Evolutionary conservation across 2,329 filamentous ascomycete species (phyloP).

Genomic region (Daldinia eschscholtzii): DNA sequence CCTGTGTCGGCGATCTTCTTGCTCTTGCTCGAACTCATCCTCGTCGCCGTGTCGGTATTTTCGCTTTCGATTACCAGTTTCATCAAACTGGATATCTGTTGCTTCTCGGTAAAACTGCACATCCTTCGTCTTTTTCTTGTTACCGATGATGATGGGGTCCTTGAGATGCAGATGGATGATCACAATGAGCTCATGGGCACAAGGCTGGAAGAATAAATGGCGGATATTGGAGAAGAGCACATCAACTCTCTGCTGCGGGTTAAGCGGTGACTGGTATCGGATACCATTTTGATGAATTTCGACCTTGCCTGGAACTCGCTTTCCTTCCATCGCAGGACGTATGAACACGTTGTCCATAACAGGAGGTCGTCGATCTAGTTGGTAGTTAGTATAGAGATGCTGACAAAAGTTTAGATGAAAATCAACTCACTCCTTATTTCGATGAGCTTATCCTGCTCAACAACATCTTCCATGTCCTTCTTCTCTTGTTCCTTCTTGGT

Average conservation of each 20-base stretch:
- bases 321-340: slow-evolving; percentile 93
- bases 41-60: slow-evolving; percentile 98
- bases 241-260: slow-evolving; percentile 86
- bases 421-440: slow-evolving; percentile 84
- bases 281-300: slow-evolving; percentile 99
- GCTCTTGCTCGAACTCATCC: slow-evolving; percentile 98
- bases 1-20: slow-evolving; percentile 91
- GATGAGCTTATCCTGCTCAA: slow-evolving; percentile 97
- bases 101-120: slow-evolving; percentile 98
- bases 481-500: slow-evolving; percentile 96
- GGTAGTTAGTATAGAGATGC: slow-evolving; percentile 55
- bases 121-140: slow-evolving; percentile 98
- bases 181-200: slow-evolving; percentile 94
- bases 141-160: slow-evolving; percentile 97
- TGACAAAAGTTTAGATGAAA: background rate
- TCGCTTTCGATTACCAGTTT: slow-evolving; percentile 96
- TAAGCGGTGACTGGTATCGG: slow-evolving; percentile 86
- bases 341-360: slow-evolving; percentile 96
- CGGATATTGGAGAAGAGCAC: slow-evolving; percentile 98
- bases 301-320: slow-evolving; percentile 93
- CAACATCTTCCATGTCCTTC: slow-evolving; percentile 99
- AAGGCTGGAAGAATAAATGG: slow-evolving; percentile 98
- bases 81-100: slow-evolving; percentile 98
- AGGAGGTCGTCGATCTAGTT: slow-evolving; percentile 86
- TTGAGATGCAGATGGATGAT: slow-evolving; percentile 98